Evolutionary conservation across 2,329 filamentous ascomycete genomes (phyloP).

Genomic region (Fusarium euwallaceae): DNA sequence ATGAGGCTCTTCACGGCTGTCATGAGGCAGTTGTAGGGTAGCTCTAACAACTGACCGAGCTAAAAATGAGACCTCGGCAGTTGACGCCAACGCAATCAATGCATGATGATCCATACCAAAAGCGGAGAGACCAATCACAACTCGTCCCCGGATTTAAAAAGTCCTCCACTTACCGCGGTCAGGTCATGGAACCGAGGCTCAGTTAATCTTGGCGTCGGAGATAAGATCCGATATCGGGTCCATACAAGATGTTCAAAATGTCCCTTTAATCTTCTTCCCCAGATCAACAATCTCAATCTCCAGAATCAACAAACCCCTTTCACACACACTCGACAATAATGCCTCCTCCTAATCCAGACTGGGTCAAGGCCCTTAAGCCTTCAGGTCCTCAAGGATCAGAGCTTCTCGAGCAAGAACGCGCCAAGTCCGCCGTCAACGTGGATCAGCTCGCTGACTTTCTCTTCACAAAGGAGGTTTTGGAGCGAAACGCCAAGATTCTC

Average conservation of each 20-base stretch:
- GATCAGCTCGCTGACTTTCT: constrained; percentile 77
- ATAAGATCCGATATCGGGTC: constrained; percentile 1
- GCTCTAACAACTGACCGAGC: neutral
- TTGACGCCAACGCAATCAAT: neutral
- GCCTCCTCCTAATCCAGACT: constrained; percentile 49
- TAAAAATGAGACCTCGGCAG: neutral
- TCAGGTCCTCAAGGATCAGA: constrained; percentile 76
- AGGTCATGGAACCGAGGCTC: neutral
- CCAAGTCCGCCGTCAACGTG: constrained; percentile 75
- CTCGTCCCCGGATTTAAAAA: neutral
- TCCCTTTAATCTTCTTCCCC: neutral
- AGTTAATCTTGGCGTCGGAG: neutral
- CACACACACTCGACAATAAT: constrained; percentile 23
- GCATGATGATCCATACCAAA: neutral
- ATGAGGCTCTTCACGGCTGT: neutral
- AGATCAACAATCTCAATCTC: neutral
- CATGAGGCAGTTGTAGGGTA: neutral
- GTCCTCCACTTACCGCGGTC: neutral
- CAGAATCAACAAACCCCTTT: neutral
- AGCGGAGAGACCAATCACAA: neutral
- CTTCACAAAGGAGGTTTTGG: constrained; percentile 74
- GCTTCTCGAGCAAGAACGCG: constrained; percentile 76
- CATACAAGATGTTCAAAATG: neutral
- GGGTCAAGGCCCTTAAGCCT: constrained; percentile 53
- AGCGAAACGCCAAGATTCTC: constrained; percentile 71